phyloP scores from a whole-genome alignment of 331 rosid genomes.

The Phaseolus coccineus region DNA sequence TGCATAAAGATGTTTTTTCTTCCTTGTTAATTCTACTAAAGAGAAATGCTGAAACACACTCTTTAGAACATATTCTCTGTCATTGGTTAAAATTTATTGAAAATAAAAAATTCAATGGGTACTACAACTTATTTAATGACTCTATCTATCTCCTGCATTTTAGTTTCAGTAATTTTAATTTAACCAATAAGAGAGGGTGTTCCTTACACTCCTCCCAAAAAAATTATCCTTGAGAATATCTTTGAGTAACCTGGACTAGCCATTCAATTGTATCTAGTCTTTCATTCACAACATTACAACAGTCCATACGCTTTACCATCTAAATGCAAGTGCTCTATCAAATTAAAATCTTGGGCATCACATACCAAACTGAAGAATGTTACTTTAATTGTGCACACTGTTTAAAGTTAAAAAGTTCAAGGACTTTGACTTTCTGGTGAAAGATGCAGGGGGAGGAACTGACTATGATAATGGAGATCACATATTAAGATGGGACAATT shows the following conservation, averaged over 20 bases:
- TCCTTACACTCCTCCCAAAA: not conserved
- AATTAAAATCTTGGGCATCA: not conserved
- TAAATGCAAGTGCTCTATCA: not conserved
- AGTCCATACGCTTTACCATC: conserved; percentile 22
- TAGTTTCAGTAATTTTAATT: no score
- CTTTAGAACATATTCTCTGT: no score
- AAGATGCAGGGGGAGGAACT: conserved; percentile 27
- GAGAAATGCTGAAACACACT: no score
- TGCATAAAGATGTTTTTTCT: not conserved
- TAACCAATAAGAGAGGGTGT: no score
- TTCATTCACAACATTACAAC: conserved; percentile 1
- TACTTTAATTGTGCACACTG: not conserved
- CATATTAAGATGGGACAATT: not conserved
- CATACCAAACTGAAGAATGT: conserved; percentile 12
- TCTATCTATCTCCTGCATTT: no score
- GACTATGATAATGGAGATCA: conserved; percentile 14
- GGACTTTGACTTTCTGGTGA: not conserved
- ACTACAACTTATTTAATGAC: no score
- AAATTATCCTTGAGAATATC: conserved; percentile 15
- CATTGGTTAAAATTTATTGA: no score
- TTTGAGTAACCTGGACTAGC: conserved; percentile 16
- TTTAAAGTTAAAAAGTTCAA: not conserved
- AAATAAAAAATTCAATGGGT: no score
- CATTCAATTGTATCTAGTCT: conserved; percentile 22
- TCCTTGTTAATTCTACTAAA: not conserved